Evolutionary conservation across 1,284 basidiomycete genomes (phyloP).

Genomic region (Puccinia horiana): DNA sequence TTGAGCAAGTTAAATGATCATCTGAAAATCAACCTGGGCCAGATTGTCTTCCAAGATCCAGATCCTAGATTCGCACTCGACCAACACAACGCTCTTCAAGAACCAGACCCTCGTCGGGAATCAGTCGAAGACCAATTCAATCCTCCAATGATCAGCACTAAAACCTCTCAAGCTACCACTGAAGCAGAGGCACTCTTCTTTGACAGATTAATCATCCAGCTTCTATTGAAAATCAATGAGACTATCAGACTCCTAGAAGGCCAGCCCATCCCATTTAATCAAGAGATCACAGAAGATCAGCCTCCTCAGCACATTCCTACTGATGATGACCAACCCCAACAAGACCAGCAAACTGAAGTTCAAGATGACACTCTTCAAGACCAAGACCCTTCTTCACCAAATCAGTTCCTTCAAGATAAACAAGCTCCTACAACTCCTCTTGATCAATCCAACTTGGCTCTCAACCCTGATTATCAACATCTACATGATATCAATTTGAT

Average conservation of each 20-base stretch:
- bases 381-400: no score
- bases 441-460: neutral
- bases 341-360: neutral
- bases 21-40: neutral
- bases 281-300: neutral
- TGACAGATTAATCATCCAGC: slow-evolving; percentile 23
- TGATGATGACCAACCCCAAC: neutral
- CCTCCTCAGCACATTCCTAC: no score
- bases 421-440: neutral
- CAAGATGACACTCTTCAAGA: neutral
- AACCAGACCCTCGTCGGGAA: neutral
- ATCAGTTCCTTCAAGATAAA: neutral
- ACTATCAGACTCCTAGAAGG: neutral
- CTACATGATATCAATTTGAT: neutral
- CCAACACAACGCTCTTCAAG: neutral
- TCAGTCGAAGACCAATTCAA: neutral
- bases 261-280: neutral
- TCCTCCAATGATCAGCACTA: neutral
- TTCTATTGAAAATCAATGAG: slow-evolving; percentile 15
- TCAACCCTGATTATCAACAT: neutral
- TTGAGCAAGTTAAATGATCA: slow-evolving; percentile 16
- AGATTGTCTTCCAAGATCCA: slow-evolving; percentile 12
- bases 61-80: neutral
- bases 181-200: neutral
- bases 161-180: neutral